Conservation (phyloP, 331 rosid species). For the Erythrophleum ivorense region DNA sequence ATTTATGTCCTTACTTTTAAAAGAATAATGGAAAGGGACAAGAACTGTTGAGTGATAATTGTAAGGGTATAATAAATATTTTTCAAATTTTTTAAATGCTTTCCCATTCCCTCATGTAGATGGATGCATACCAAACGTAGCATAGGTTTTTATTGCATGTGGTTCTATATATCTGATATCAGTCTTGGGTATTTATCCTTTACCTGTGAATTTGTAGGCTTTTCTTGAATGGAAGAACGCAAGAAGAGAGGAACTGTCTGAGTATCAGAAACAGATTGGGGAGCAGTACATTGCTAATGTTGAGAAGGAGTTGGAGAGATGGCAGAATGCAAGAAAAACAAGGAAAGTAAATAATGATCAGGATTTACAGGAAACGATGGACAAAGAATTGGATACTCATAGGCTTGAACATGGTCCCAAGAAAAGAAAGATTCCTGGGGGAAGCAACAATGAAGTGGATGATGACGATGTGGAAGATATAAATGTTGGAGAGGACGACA, state of each 20-base stretch:
- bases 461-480: conserved; percentile 94
- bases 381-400: conserved; percentile 94
- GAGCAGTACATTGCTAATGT: conserved; percentile 87
- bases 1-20: no score
- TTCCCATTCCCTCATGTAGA: no score
- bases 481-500: conserved; percentile 88
- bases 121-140: no score
- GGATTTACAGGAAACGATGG: conserved; percentile 98
- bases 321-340: conserved; percentile 89
- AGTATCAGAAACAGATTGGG: conserved; percentile 87
- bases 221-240: conserved; percentile 86
- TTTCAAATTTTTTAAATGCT: no score
- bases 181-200: not conserved
- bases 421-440: conserved; percentile 84
- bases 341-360: conserved; percentile 69
- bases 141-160: not conserved
- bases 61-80: no score
- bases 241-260: conserved; percentile 84
- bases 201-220: conserved; percentile 51
- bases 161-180: not conserved
- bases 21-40: no score
- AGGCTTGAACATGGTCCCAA: conserved; percentile 99
- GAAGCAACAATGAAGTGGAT: conserved; percentile 78
- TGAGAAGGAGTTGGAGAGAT: conserved; percentile 93
- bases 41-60: no score